Evolutionary conservation across 129 eudicot genomes (phyloP).

Genomic region (Sambucus nigra): DNA sequence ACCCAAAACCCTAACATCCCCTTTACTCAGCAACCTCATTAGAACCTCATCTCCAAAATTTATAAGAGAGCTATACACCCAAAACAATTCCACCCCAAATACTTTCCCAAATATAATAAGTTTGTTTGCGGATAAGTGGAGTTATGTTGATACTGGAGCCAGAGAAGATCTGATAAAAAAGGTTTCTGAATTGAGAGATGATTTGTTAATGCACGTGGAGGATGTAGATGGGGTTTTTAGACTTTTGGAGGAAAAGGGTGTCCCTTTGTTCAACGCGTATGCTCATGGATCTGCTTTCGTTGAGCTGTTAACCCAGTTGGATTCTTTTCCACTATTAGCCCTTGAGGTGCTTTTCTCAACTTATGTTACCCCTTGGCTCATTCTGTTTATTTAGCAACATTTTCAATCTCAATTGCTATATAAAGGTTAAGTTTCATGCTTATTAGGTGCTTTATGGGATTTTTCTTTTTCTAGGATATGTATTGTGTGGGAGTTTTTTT

Average conservation of each 20-base stretch:
- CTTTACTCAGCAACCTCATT: neutral
- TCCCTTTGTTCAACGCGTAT: slow-evolving; percentile 35
- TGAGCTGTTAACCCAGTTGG: slow-evolving; percentile 52
- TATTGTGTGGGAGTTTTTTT: too few species aligned
- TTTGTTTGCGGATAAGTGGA: slow-evolving; percentile 31
- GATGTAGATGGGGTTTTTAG: slow-evolving; percentile 23
- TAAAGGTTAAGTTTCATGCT: too few species aligned
- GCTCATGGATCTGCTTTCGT: slow-evolving; percentile 52
- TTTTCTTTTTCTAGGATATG: too few species aligned
- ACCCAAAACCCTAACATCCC: slow-evolving; percentile 13
- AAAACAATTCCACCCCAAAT: neutral
- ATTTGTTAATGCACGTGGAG: slow-evolving; percentile 22
- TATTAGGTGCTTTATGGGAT: too few species aligned
- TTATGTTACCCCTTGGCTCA: neutral
- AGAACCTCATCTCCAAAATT: neutral
- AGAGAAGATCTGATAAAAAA: slow-evolving; percentile 22
- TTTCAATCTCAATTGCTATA: too few species aligned
- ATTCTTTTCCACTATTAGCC: slow-evolving; percentile 29
- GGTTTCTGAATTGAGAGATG: slow-evolving; percentile 40
- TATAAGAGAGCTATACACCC: slow-evolving; percentile 8
- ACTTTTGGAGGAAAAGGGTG: slow-evolving; percentile 57
- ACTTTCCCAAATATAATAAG: slow-evolving; percentile 10
- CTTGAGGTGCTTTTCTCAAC: slow-evolving; percentile 30
- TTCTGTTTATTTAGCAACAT: too few species aligned
- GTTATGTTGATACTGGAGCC: slow-evolving; percentile 14